phyloP scores from a whole-genome alignment of 306 rosid species.

The Leucaena leucocephala region DNA sequence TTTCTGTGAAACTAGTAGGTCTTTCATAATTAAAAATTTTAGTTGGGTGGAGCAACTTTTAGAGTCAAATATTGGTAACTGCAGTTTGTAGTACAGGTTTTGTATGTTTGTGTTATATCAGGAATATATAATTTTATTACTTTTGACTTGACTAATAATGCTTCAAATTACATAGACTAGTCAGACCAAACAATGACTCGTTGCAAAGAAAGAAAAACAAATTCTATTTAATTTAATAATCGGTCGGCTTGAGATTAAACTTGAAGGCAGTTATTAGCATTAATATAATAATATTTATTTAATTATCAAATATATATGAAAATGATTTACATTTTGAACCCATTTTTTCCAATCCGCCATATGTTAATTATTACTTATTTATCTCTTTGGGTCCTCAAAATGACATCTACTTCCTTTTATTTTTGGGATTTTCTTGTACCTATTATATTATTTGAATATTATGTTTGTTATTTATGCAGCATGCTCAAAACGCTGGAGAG shows the following conservation, averaged over 20 bases:
- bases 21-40: background rate
- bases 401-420: background rate
- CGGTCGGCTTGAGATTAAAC: background rate
- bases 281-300: background rate
- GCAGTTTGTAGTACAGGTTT: background rate
- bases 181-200: background rate
- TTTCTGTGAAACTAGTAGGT: background rate
- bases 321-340: background rate
- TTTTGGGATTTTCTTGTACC: background rate
- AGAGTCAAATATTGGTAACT: background rate
- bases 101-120: background rate
- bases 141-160: constrained; percentile 5
- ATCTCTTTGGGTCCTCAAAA: background rate
- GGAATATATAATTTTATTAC: background rate
- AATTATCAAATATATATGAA: background rate
- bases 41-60: background rate
- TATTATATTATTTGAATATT: background rate
- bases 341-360: background rate
- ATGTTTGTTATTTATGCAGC: constrained; percentile 45
- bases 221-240: background rate
- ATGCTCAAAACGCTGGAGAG: constrained; percentile 99
- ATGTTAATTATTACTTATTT: background rate
- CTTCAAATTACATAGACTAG: background rate
- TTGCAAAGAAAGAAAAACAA: background rate
- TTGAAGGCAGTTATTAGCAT: background rate